Evolutionary conservation across 2,329 filamentous ascomycete genomes (phyloP), one percentile per base, ranked within the genome.

Genomic region (Macrophomina tecta): DNA sequence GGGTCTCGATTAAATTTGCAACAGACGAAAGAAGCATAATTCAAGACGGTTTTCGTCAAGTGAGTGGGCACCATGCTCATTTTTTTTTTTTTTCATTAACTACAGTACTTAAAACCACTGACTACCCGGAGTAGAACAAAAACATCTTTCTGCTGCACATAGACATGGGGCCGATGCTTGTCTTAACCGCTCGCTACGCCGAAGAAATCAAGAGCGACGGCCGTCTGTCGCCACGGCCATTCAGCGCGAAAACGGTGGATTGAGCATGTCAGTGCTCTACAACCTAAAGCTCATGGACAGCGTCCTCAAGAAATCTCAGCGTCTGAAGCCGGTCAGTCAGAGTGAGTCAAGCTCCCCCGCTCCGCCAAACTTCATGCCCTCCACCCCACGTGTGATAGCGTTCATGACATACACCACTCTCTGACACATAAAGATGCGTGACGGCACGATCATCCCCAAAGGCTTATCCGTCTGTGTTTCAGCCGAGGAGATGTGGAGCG

Each of bases 241-340:
- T 38, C 11, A 38, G 46, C 61, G 63, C 9, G 67, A 71, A 55
- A 67, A 72, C 34, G 72, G 74, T n/a, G 42, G 11, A 14, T 75
- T 71, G 73, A 71, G 68, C 28, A 77, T 75, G 68, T 64, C 69
- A 9, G 67, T 71, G 2, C 67, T 77, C n/a, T 72, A 70, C 23
- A 70, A 76, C 56, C 67, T 77, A 7, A 70, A 72, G 23, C 68
- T 77, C 12, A 69, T 78, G 53, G 76, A 77, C 64, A 75, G 73
- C 68, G 70, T 75, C 53, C 69, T 78, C 61, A 49, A 49, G 23
- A 23, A 49, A 12, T 23, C 46, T 8, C 46, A 49, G 18, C 46
- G 46, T 5, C 18, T 49, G n/a, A 49, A 49, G 46, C 18, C 46
- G 18, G 28, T 49, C 12, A 49, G 46, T 18, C 46, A 28, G 23